These are phyloP conservation scores for Clathrospora elynae DNA, from an alignment of 2,329 filamentous ascomycete genomes.

Conservation along the genomic window DNA sequence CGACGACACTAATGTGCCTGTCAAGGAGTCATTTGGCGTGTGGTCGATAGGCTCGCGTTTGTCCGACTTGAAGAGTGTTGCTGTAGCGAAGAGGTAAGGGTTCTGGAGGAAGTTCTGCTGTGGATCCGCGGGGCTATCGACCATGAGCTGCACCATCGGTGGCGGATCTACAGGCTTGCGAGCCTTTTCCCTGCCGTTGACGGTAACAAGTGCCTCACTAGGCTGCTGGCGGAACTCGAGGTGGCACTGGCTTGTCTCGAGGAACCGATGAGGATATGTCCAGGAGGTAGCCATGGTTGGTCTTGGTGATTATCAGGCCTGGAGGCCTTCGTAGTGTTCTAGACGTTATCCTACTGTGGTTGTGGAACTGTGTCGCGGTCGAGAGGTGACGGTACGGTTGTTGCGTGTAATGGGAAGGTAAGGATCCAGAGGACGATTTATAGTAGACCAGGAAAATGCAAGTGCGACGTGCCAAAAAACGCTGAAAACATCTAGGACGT, in stretches of 20 bases:
- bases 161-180: slow-evolving; percentile 89
- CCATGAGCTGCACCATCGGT: slow-evolving; percentile 75
- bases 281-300: no score
- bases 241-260: no score
- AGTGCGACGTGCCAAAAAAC: not conserved
- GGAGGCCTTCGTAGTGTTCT: no score
- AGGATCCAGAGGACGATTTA: slow-evolving; percentile 1
- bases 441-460: slow-evolving; percentile 1
- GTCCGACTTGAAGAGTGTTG: slow-evolving; percentile 58
- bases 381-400: slow-evolving; percentile 9
- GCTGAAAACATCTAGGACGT: slow-evolving; percentile 2
- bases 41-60: slow-evolving; percentile 54
- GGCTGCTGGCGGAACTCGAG: slow-evolving; percentile 66
- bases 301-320: no score
- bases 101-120: slow-evolving; percentile 69
- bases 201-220: slow-evolving; percentile 67
- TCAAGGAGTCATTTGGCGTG: slow-evolving; percentile 55
- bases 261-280: no score
- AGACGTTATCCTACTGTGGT: no score
- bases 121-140: slow-evolving; percentile 56
- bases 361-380: no score
- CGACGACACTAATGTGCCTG: slow-evolving; percentile 78
- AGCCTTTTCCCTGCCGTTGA: slow-evolving; percentile 76
- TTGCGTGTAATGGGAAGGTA: slow-evolving; percentile 1
- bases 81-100: slow-evolving; percentile 68